These are phyloP conservation scores for Geranium incanum DNA, from an alignment of 441 rosid species.

Conservation along the genomic window DNA sequence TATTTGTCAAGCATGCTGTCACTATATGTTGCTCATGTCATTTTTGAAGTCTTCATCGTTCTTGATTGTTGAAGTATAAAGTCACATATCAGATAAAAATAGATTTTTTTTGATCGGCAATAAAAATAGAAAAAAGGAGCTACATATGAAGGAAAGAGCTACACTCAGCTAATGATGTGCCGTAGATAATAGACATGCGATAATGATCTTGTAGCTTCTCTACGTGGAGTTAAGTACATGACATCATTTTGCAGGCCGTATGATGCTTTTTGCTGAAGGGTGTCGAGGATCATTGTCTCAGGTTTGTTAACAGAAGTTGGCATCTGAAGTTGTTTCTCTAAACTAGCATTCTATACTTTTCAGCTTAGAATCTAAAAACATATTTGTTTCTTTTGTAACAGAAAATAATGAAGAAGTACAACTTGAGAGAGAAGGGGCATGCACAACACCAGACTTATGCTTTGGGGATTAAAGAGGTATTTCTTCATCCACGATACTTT, in stretches of 20 bases:
- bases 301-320: conserved; percentile 41
- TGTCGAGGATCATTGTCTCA: conserved; percentile 95
- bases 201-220: conserved; percentile 7
- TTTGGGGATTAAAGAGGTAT: conserved; percentile 92
- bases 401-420: conserved; percentile 62
- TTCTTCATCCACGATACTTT: conserved; percentile 5
- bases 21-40: not conserved
- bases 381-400: conserved; percentile 21
- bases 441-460: conserved; percentile 97
- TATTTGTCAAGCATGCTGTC: conserved; percentile 1
- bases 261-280: conserved; percentile 84
- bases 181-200: not conserved
- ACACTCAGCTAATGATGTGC: not conserved
- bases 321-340: conserved; percentile 15
- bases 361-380: conserved; percentile 19
- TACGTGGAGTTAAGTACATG: conserved; percentile 9
- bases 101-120: too few species aligned
- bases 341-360: conserved; percentile 15
- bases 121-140: too few species aligned
- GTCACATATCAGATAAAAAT: too few species aligned
- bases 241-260: conserved; percentile 44
- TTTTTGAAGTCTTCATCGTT: not conserved
- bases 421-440: conserved; percentile 64
- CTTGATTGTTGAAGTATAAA: not conserved
- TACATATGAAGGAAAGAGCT: not conserved